Percentiles rank a stretch among this genome's conserved stretches.
Conservation (phyloP, 106 monocot genomes). For the Dioscorea alata region DNA sequence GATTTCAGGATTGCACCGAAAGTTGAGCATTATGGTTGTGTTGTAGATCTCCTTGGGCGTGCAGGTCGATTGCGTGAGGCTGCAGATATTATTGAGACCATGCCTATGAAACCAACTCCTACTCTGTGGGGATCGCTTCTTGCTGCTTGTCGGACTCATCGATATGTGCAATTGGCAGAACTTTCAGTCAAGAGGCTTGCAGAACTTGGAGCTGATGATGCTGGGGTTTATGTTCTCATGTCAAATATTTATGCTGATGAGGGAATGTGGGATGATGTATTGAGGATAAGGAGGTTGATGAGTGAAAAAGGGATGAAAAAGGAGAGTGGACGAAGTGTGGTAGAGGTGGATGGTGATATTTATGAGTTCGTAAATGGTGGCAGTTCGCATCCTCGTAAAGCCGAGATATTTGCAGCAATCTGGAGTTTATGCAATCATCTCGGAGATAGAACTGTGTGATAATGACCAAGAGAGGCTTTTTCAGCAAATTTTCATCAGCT, state of each 20-base stretch:
- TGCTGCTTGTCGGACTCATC: slow-evolving; percentile 36
- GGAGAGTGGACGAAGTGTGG: slow-evolving; percentile 34
- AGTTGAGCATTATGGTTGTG: slow-evolving; percentile 43
- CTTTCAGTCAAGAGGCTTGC: slow-evolving; percentile 15
- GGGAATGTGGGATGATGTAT: slow-evolving; percentile 40
- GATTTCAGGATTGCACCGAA: slow-evolving; percentile 23
- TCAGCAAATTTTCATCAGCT: too few species aligned
- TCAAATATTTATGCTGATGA: slow-evolving; percentile 44
- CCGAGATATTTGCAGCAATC: too few species aligned
- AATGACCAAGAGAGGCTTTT: too few species aligned
- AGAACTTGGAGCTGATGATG: slow-evolving; percentile 32
- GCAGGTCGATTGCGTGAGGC: slow-evolving; percentile 35
- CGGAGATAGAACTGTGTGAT: too few species aligned
- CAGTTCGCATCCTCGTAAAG: neutral
- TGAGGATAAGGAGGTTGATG: slow-evolving; percentile 33
- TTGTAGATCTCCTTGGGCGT: slow-evolving; percentile 52
- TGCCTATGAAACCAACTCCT: slow-evolving; percentile 31
- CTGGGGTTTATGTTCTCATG: slow-evolving; percentile 42
- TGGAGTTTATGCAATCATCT: too few species aligned
- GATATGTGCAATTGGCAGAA: slow-evolving; percentile 36
- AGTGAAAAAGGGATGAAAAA: slow-evolving; percentile 34
- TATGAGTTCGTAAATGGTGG: slow-evolving; percentile 52
- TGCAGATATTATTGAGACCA: slow-evolving; percentile 14
- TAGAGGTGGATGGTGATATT: slow-evolving; percentile 39
- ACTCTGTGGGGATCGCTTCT: slow-evolving; percentile 45